A percentile compares a stretch with the other conserved stretches of the same genome.
phyloP scores from a whole-genome alignment of 2,329 filamentous ascomycete species.

The Talaromyces sp. region DNA sequence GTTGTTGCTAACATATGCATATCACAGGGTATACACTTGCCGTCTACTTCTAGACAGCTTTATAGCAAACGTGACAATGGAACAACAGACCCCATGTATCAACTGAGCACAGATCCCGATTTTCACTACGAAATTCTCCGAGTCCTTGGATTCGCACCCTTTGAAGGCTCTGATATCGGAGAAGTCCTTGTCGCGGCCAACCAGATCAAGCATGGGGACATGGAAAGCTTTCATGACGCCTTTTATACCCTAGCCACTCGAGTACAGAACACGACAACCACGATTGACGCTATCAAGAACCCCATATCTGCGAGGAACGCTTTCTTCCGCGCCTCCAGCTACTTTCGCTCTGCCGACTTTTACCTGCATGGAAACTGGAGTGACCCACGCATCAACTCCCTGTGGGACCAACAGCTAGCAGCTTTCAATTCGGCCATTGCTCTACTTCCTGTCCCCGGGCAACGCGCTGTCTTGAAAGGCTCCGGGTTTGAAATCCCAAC shows the following conservation, averaged over 20 bases:
- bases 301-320: constrained; percentile 28
- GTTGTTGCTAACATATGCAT: too few species aligned
- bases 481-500: constrained; percentile 30
- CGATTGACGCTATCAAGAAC: constrained; percentile 30
- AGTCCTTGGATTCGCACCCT: constrained; percentile 33
- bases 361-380: constrained; percentile 37
- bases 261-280: neutral
- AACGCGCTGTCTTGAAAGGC: constrained; percentile 18
- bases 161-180: constrained; percentile 35
- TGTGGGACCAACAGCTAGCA: constrained; percentile 2
- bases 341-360: constrained; percentile 28
- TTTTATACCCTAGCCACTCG: constrained; percentile 24
- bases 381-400: constrained; percentile 35
- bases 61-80: neutral
- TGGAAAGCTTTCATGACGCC: constrained; percentile 36
- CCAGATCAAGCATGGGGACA: constrained; percentile 35
- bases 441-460: neutral
- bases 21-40: neutral
- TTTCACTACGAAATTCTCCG: constrained; percentile 43
- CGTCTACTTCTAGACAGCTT: neutral
- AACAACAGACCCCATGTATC: constrained; percentile 4
- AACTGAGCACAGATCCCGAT: constrained; percentile 18
- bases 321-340: constrained; percentile 37
- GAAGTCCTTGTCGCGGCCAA: constrained; percentile 37
- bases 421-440: constrained; percentile 4